These are phyloP conservation scores for Betula pendula DNA, from an alignment of 306 rosid genomes.

Conservation along the genomic window DNA sequence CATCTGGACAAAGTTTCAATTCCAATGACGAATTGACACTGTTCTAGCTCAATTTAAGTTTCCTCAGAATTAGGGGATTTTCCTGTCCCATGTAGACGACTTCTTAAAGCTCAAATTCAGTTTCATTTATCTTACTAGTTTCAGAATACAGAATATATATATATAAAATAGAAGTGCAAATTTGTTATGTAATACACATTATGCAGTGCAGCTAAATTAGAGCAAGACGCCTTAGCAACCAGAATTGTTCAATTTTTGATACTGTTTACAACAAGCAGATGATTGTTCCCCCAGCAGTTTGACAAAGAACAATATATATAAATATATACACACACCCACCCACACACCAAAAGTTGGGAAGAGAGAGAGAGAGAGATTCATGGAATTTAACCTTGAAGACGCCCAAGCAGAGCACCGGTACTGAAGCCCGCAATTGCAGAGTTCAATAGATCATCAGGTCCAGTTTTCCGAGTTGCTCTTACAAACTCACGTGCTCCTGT, in stretches of 20 bases:
- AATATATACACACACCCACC: neutral
- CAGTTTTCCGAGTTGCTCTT: conserved; percentile 62
- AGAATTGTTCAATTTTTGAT: neutral
- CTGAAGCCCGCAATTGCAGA: conserved; percentile 83
- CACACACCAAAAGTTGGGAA: neutral
- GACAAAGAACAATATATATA: neutral
- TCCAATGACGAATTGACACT: neutral
- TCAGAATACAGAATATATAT: neutral
- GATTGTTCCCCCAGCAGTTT: neutral
- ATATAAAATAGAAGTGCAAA: neutral
- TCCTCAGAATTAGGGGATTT: no score
- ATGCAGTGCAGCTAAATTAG: neutral
- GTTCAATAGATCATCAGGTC: conserved; percentile 68
- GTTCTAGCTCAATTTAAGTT: neutral
- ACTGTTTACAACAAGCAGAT: neutral
- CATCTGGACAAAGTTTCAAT: neutral
- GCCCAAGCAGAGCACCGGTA: conserved; percentile 89
- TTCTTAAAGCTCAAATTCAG: neutral
- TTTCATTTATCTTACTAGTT: neutral
- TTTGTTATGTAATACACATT: neutral
- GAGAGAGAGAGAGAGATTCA: neutral
- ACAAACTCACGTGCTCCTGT: conserved; percentile 84
- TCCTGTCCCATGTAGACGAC: neutral
- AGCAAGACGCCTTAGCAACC: neutral
- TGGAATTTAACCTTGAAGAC: conserved; percentile 70